Evolutionary conservation across 208 protist genomes (phyloP).

Genomic region (Crithidia thermophila): DNA sequence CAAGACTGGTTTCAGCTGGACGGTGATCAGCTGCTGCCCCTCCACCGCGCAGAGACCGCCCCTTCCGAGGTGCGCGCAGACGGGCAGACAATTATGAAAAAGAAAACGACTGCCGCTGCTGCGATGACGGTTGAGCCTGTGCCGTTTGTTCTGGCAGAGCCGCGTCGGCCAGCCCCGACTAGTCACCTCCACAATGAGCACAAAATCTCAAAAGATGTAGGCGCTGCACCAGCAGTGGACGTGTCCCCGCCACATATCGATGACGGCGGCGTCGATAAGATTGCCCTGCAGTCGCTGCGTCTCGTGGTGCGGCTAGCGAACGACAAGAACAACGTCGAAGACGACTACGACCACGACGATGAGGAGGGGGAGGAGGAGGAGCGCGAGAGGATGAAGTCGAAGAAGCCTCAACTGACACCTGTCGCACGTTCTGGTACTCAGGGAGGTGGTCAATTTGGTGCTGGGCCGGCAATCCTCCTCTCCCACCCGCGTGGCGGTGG

Average conservation of each 20-base stretch:
- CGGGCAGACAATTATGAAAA: too few species aligned
- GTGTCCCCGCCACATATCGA: neutral
- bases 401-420: too few species aligned
- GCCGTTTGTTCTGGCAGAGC: neutral
- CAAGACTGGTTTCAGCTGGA: constrained; percentile 21
- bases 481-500: neutral
- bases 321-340: neutral
- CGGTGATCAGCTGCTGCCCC: constrained; percentile 22
- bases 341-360: neutral
- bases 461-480: neutral
- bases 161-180: neutral
- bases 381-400: too few species aligned
- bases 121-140: neutral
- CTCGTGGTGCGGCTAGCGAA: constrained; percentile 8
- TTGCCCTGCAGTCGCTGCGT: constrained; percentile 16
- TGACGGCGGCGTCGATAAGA: neutral
- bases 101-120: too few species aligned
- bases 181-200: neutral
- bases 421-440: too few species aligned
- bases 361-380: too few species aligned
- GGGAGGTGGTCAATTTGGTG: too few species aligned
- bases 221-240: neutral
- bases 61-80: too few species aligned
- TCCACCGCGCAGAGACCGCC: neutral
- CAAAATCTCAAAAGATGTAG: neutral